Conservation (phyloP, 176 grass and related monocot genomes). For the Metroxylon sagu region DNA sequence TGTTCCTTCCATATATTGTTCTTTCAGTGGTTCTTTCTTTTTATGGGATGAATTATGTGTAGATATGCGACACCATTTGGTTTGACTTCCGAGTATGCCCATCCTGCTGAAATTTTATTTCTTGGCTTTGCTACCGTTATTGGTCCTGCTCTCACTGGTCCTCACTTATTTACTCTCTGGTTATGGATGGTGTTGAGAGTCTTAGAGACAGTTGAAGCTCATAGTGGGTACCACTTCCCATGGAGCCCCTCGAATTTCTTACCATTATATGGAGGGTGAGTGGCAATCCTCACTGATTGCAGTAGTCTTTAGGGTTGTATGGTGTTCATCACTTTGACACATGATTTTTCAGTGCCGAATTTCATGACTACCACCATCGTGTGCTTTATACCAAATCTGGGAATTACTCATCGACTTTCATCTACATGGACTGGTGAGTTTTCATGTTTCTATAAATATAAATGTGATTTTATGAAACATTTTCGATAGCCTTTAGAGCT, state of each 20-base stretch:
- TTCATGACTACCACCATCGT: no score
- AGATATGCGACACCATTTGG: slow-evolving; percentile 93
- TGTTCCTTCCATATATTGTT: slow-evolving; percentile 5
- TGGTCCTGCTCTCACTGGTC: slow-evolving; percentile 83
- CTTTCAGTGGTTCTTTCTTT: background rate
- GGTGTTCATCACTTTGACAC: no score
- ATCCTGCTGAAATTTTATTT: slow-evolving; percentile 90
- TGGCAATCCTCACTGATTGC: background rate
- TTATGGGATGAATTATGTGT: slow-evolving; percentile 10
- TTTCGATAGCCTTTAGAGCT: no score
- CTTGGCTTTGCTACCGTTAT: slow-evolving; percentile 74
- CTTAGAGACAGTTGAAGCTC: slow-evolving; percentile 87
- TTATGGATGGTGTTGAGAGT: slow-evolving; percentile 85
- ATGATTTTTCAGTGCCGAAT: no score
- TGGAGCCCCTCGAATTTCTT: slow-evolving; percentile 98
- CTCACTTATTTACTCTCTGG: slow-evolving; percentile 85
- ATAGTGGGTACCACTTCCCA: slow-evolving; percentile 91
- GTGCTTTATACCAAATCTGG: no score
- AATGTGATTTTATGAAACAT: no score
- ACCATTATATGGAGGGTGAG: slow-evolving; percentile 88
- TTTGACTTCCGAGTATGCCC: slow-evolving; percentile 85
- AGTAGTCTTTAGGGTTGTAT: no score
- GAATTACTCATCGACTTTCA: no score
- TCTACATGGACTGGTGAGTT: no score
- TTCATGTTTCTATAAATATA: no score